Evolutionary conservation across 106 monocot genomes (phyloP).

Genomic region (Allium sativum): DNA sequence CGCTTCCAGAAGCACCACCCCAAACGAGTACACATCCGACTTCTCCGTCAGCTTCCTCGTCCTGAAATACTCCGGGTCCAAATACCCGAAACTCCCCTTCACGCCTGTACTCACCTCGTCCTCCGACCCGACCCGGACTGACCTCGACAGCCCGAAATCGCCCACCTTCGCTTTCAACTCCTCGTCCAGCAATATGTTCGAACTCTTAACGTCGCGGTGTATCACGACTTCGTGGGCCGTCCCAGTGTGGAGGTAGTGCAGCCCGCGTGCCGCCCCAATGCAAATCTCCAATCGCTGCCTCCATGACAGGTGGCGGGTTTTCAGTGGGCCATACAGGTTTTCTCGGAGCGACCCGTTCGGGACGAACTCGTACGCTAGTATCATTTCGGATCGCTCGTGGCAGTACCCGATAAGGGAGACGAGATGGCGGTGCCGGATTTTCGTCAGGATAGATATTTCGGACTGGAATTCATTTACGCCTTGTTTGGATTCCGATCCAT

Average conservation of each 20-base stretch:
- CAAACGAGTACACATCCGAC: conserved; percentile 86
- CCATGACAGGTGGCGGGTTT: conserved; percentile 21
- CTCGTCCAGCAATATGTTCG: conserved; percentile 44
- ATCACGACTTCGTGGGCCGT: conserved; percentile 26
- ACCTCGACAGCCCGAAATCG: conserved; percentile 72
- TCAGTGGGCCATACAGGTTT: conserved; percentile 27
- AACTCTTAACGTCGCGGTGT: conserved; percentile 56
- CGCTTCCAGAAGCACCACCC: conserved; percentile 68
- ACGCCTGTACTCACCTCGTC: conserved; percentile 68
- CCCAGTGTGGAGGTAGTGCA: conserved; percentile 39
- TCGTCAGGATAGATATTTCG: conserved; percentile 41
- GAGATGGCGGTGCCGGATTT: conserved; percentile 53
- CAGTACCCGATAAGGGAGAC: conserved; percentile 62
- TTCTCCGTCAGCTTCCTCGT: conserved; percentile 68
- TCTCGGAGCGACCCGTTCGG: conserved; percentile 36
- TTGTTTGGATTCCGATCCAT: conserved; percentile 21
- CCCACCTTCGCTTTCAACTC: conserved; percentile 39
- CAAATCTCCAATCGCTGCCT: conserved; percentile 27
- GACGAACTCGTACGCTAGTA: conserved; percentile 63
- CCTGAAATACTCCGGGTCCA: conserved; percentile 88
- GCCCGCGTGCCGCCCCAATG: conserved; percentile 22
- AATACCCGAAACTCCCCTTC: conserved; percentile 81
- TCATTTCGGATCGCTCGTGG: conserved; percentile 48
- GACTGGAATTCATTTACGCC: conserved; percentile 52
- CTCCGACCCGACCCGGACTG: conserved; percentile 24